These are phyloP conservation scores for Strobilomyces echinocephalus DNA, from an alignment of 768 basidiomycete genomes.

Conservation along the genomic window DNA sequence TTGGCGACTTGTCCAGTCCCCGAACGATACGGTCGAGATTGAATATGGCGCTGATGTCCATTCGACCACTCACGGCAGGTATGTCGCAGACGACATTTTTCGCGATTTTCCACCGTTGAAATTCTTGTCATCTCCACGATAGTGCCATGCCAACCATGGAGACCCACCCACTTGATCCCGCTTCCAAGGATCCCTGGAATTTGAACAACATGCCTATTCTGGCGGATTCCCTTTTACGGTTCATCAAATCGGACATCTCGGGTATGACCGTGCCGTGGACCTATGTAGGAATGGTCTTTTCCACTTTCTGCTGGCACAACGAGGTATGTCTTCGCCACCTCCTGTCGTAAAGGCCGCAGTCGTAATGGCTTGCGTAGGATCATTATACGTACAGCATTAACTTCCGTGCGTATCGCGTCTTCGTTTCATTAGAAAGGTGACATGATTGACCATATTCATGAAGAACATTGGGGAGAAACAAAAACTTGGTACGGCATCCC, in stretches of 20 bases:
- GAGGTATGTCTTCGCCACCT: slow-evolving; percentile 51
- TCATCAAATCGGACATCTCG: slow-evolving; percentile 97
- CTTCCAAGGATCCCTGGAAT: slow-evolving; percentile 94
- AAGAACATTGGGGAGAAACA: slow-evolving; percentile 99
- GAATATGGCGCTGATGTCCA: slow-evolving; percentile 99
- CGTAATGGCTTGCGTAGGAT: slow-evolving; percentile 50
- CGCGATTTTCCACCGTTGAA: slow-evolving; percentile 28
- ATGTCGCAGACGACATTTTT: slow-evolving; percentile 23
- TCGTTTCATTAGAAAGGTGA: slow-evolving; percentile 16
- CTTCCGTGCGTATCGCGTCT: slow-evolving; percentile 59
- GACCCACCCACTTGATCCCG: slow-evolving; percentile 82
- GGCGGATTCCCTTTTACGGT: slow-evolving; percentile 87
- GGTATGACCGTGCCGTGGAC: slow-evolving; percentile 99
- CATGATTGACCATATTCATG: slow-evolving; percentile 23
- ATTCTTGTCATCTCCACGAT: slow-evolving; percentile 7
- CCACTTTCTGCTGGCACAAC: slow-evolving; percentile 99
- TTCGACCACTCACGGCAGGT: slow-evolving; percentile 97
- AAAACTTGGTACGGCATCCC: slow-evolving; percentile 99
- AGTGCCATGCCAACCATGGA: slow-evolving; percentile 96
- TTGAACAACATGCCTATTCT: slow-evolving; percentile 95
- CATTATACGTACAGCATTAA: slow-evolving; percentile 97
- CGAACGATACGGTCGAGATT: slow-evolving; percentile 89
- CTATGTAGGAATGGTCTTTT: slow-evolving; percentile 98
- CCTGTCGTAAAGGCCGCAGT: slow-evolving; percentile 19
- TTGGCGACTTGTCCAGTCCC: slow-evolving; percentile 91